phyloP scores from a whole-genome alignment of 768 basidiomycete genomes.

The Scleroderma citrinum region DNA sequence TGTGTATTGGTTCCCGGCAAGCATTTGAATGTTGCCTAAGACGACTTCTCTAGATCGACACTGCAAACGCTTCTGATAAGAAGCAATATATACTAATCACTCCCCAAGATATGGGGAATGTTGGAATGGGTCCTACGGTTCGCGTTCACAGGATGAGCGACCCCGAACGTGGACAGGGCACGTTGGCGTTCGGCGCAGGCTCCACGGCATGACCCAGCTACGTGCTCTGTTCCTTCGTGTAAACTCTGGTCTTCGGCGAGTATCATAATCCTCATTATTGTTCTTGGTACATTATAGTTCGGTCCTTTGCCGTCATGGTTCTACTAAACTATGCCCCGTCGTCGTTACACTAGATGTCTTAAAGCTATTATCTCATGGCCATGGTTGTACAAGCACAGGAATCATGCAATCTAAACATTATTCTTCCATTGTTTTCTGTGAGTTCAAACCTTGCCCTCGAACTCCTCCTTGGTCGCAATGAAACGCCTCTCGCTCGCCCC shows the following conservation, averaged over 20 bases:
- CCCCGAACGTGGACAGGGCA: constrained; percentile 63
- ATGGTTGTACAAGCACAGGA: neutral
- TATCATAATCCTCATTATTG: constrained; percentile 3
- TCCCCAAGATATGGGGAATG: constrained; percentile 85
- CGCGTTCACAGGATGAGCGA: constrained; percentile 74
- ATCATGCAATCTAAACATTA: too few relatives aligned
- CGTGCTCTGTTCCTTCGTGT: neutral
- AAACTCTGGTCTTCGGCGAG: neutral
- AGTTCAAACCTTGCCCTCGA: neutral
- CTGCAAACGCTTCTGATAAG: constrained; percentile 78
- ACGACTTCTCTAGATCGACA: constrained; percentile 59
- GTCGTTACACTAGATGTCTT: neutral
- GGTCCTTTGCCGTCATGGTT: neutral
- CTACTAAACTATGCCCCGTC: neutral
- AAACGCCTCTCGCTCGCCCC: constrained; percentile 5
- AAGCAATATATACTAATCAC: constrained; percentile 96
- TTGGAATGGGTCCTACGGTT: constrained; percentile 62
- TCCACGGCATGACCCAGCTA: neutral
- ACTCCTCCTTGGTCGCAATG: constrained; percentile 3
- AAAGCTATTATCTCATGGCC: neutral
- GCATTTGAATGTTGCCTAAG: constrained; percentile 3
- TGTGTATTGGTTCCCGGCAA: constrained; percentile 27
- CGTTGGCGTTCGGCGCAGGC: constrained; percentile 30
- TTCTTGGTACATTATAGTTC: constrained; percentile 4
- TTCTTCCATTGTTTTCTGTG: too few relatives aligned